A percentile compares a stretch with the other conserved stretches of the same genome.
These are phyloP conservation scores for Dillenia suffruticosa DNA, from an alignment of 164 flowering plant genomes.

Conservation along the genomic window DNA sequence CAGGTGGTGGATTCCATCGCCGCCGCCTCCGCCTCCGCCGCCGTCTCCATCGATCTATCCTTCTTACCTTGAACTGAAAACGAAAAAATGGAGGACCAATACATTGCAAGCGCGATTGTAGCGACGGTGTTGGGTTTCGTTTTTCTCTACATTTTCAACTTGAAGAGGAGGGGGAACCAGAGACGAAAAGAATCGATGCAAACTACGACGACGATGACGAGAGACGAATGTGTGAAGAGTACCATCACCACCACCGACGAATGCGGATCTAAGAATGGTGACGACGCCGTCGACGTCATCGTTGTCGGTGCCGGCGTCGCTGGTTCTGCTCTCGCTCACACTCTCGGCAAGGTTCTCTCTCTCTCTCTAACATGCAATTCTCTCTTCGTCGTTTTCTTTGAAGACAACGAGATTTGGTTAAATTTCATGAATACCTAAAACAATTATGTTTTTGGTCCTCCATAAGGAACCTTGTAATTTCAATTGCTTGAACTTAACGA, in stretches of 20 bases:
- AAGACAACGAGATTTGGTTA: no score
- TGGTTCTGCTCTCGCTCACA: conserved; percentile 64
- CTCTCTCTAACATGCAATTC: background rate
- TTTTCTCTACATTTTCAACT: background rate
- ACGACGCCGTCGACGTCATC: conserved; percentile 40
- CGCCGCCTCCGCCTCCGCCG: no score
- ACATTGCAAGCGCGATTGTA: conserved; percentile 15
- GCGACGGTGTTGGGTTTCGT: conserved; percentile 14
- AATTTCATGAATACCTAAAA: no score
- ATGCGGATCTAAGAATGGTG: conserved; percentile 21
- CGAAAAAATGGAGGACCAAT: background rate
- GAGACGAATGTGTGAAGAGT: conserved; percentile 13
- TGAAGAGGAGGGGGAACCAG: background rate
- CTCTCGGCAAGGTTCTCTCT: conserved; percentile 51
- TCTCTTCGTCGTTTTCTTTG: background rate
- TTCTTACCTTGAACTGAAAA: no score
- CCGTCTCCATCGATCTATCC: no score
- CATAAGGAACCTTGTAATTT: no score
- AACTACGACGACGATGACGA: background rate
- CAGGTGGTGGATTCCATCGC: no score
- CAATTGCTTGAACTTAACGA: no score
- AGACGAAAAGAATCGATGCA: no score
- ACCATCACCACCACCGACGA: conserved; percentile 15
- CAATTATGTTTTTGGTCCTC: no score
- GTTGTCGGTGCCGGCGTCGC: conserved; percentile 74